Conservation (phyloP, 129 eudicot species). For the Lactuca sativa region DNA sequence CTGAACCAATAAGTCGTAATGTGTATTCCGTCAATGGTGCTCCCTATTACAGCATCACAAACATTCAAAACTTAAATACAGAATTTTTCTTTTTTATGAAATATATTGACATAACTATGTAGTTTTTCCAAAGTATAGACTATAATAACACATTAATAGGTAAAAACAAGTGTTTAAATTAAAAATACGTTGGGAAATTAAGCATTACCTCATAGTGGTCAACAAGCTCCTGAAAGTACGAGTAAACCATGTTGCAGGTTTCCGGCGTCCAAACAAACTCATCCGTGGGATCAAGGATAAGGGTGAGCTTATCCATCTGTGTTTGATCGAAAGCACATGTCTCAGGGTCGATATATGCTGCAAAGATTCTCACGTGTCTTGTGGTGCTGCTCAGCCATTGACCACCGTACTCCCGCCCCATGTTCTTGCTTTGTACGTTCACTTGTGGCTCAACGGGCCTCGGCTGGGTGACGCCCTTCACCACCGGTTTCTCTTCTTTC, state of each 20-base stretch:
- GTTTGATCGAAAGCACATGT: constrained; percentile 83
- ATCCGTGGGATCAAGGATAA: constrained; percentile 77
- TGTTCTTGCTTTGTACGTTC: constrained; percentile 74
- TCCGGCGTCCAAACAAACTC: constrained; percentile 85
- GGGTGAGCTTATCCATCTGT: constrained; percentile 86
- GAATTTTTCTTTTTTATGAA: no score
- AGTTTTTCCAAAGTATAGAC: no score
- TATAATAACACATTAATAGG: not conserved
- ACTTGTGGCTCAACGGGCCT: constrained; percentile 70
- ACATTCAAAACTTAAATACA: not conserved
- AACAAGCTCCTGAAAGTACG: constrained; percentile 82
- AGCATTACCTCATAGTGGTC: constrained; percentile 84
- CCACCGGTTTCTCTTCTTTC: constrained; percentile 27
- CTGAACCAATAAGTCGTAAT: constrained; percentile 84
- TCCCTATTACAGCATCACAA: constrained; percentile 55
- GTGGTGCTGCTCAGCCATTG: constrained; percentile 91
- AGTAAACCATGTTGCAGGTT: constrained; percentile 70
- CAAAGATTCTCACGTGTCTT: constrained; percentile 78
- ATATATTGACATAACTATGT: no score
- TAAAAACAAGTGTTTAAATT: not conserved
- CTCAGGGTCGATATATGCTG: constrained; percentile 85
- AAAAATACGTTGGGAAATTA: no score
- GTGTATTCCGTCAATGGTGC: constrained; percentile 92
- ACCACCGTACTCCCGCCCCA: constrained; percentile 70
- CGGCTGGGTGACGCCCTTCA: constrained; percentile 37